Base-by-base conservation (phyloP, 805 yeast genomes). In the Lachancea thermotolerans region DNA sequence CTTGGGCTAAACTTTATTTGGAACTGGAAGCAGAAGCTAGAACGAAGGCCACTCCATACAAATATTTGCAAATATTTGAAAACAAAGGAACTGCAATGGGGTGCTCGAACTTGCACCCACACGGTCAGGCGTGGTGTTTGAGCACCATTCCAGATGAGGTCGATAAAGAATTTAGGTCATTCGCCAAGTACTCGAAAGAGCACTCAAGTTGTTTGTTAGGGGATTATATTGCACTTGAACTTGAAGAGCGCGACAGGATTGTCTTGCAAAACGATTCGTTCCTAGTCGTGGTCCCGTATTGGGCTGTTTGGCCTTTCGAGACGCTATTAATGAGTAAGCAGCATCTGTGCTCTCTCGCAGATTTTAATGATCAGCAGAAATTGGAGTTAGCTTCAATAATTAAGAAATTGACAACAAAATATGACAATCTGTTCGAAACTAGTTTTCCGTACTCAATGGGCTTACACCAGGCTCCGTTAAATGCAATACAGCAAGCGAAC, bases 221-320 rank as follows among this genome's bases (percentile, higher is more conserved):
- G 25, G 88, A 82, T 61, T 83, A 82, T 57, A 82, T 78, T 11
- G 56, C 68, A 40, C 57, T 77, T 38, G 88, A 81, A 62, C 55
- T 78, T 31, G 58, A 68, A 34, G 76, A 76, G 49, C 64, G 65
- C 41, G 66, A 68, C 45, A 73, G 90, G 47, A 52, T 80, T 31
- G 81, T 83, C 11, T 67, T 72, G 17, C 72, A 74, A 45, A 83
- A 82, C 58, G 85, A 77, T 47, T 68, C 79, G 3, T 83, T 83
- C 52, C 54, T 83, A 17, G 85, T 75, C 4, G 78, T 83, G 10
- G 88, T 83, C 15, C 90, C 90, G 44, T 83, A 78, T 59, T 83
- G 91, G 91, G 90, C 89, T 5, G 71, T 79, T 31, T 83, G 90
- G 90, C 91, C 91, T 12, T 83, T 82, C 59, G 89, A 83, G 64